Evolutionary conservation across 352 stramenopile species (phyloP), one percentile per base, ranked within the genome.

Genomic region (Phytophthora idaei): DNA sequence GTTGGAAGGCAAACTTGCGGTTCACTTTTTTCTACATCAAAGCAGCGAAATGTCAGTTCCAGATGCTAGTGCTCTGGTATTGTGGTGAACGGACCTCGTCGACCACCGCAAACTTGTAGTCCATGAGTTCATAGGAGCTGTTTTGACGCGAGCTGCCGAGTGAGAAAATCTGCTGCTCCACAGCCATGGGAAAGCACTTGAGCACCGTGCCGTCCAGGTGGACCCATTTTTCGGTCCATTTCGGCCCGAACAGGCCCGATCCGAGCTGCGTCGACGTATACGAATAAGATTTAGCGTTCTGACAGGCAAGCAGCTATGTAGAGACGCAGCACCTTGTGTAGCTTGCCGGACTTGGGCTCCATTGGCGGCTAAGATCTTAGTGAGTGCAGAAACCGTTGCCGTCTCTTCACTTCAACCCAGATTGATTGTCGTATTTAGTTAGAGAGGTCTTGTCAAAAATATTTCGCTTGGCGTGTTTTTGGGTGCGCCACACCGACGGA

Each of bases 141-240:
- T 66, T 89, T 17, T 86, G 75, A 4, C 78, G 78, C 0, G 76
- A 76, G 32, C 78, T 86, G 3, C 80, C 69, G 45, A 89, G 74
- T 28, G 84, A 82, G 63, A 92, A 91, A 32, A 82, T 59, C 11
- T 73, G 64, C 56, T 82, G 73, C 61, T 89, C 74, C 12, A 81
- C 75, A 44, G 77, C 76, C 76, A 94, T 91, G 21, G 83, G 77
- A 53, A 90, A 91, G 66, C 84, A 92, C 39, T 87, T 90, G 67
- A 94, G 79, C 64, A 81, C 29, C n/a, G 72, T 73, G 32, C 79
- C 80, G 58, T 94, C 85, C 34, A 92, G 64, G 39, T 92, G 84
- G 5, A 90, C 84, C 86, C 86, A 92, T 51, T 92, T 94, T 57
- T 90, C 86, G 29, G 71, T 91, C 86, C 86, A 94, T 71, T 90